These are phyloP conservation scores for Neurospora sp. DNA, from an alignment of 495 filamentous ascomycete genomes.

Conservation along the genomic window DNA sequence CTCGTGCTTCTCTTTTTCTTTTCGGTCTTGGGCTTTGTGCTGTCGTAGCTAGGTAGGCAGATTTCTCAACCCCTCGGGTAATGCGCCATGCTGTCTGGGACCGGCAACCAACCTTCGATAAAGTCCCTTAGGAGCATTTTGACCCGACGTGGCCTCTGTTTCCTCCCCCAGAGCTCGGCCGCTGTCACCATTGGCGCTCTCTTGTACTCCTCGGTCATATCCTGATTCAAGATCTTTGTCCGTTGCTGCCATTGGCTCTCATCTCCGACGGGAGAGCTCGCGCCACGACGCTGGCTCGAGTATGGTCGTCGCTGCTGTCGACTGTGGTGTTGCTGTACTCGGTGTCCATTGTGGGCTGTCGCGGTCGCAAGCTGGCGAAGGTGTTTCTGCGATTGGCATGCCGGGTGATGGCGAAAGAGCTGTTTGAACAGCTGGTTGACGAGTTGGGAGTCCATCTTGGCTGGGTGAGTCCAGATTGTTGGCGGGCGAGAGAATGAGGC, in stretches of 20 bases:
- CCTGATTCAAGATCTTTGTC: constrained; percentile 54
- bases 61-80: not conserved
- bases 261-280: constrained; percentile 13
- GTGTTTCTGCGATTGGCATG: constrained; percentile 52
- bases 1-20: not conserved
- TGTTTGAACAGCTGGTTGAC: constrained; percentile 71
- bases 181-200: constrained; percentile 78
- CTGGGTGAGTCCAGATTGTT: not conserved
- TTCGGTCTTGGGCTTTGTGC: not conserved
- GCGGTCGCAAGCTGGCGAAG: constrained; percentile 30
- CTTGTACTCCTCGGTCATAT: constrained; percentile 70
- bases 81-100: not conserved
- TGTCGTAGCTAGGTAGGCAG: not conserved
- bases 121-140: constrained; percentile 98
- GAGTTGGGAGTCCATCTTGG: constrained; percentile 70
- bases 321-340: constrained; percentile 13
- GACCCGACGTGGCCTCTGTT: constrained; percentile 71
- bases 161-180: constrained; percentile 56
- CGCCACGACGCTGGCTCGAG: constrained; percentile 15
- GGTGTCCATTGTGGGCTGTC: constrained; percentile 26
- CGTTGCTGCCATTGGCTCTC: constrained; percentile 74
- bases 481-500: not conserved
- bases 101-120: constrained; percentile 64
- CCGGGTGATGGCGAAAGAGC: constrained; percentile 66
- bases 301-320: constrained; percentile 16